A percentile compares a stretch with the other conserved stretches of the same genome.
phyloP scores from a whole-genome alignment of 2,329 filamentous ascomycete genomes.

The Botrytis hyacinthi region DNA sequence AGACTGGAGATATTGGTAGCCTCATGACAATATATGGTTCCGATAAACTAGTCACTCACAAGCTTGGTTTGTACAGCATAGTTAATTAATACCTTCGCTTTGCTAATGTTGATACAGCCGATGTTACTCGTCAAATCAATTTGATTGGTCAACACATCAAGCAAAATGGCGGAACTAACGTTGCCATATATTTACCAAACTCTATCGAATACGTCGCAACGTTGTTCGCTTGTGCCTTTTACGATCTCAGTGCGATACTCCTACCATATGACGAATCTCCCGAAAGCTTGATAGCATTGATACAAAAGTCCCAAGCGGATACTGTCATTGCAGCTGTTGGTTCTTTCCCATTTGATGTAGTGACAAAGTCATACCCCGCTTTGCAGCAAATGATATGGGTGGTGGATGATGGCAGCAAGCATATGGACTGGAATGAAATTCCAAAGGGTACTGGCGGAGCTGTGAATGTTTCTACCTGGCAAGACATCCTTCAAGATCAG shows the following conservation, averaged over 20 bases:
- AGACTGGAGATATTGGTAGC: slow-evolving; percentile 61
- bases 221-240: slow-evolving; percentile 87
- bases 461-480: slow-evolving; percentile 87
- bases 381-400: slow-evolving; percentile 87
- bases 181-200: slow-evolving; percentile 91
- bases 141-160: slow-evolving; percentile 76
- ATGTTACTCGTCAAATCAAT: slow-evolving; percentile 82
- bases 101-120: slow-evolving; percentile 47
- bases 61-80: slow-evolving; percentile 49
- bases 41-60: slow-evolving; percentile 71
- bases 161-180: slow-evolving; percentile 68
- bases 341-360: slow-evolving; percentile 74
- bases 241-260: slow-evolving; percentile 73
- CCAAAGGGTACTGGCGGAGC: slow-evolving; percentile 72
- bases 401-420: slow-evolving; percentile 82
- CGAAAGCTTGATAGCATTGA: slow-evolving; percentile 66
- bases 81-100: neutral
- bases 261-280: slow-evolving; percentile 78
- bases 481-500: slow-evolving; percentile 76
- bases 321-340: slow-evolving; percentile 82
- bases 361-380: slow-evolving; percentile 65
- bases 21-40: slow-evolving; percentile 78
- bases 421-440: slow-evolving; percentile 93
- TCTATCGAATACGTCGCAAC: slow-evolving; percentile 81
- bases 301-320: slow-evolving; percentile 73